Evolutionary conservation across 176 grass and related monocot genomes (phyloP), one percentile per base, ranked within the genome.

Genomic region (Stipa capillata): DNA sequence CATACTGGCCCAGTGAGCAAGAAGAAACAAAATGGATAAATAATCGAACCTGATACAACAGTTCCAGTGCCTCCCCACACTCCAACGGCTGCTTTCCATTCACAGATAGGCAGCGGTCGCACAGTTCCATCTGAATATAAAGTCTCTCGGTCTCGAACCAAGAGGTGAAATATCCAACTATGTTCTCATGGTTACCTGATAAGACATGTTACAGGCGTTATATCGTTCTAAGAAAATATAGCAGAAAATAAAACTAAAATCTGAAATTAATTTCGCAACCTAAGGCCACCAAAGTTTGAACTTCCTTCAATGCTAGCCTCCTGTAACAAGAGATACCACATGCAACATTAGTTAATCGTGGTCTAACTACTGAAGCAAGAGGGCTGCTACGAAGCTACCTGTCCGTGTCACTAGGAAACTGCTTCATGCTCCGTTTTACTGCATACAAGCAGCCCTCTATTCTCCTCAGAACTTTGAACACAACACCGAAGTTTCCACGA

Each of bases 51-150:
- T 98, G 96, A 84, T 84, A 93, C 66, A 98, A 5, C 69, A 98
- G 86, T 74, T 87, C 90, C 29, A 95, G 71, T 52, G 89, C 86
- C 59, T 98, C 87, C 85, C 39, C 88, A 43, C 79, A 55, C 42
- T 93, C 87, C 6, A 87, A 49, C 37, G 53, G 72, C 66, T 78
- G 84, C 61, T 61, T 72, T 83, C 25, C 67, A 34, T 81, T 89
- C 43, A 85, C 75, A 63, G 78, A 85, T 57, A 95, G 54, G 62
- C 90, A 89, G 20, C 52, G 16, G 55, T 95, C 92, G 31, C 96
- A 98, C 4, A 98, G 86, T 87, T 98, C 96, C 92, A 95, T 95
- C 83, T 98, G 96, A 90, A 98, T 95, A 81, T 73, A 95, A 17
- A 98, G 88, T 33, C 87, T 86, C 39, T 89, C 84, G 48, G 92